phyloP scores from a whole-genome alignment of 2,329 filamentous ascomycete species.

The Sporothrix globosa region DNA sequence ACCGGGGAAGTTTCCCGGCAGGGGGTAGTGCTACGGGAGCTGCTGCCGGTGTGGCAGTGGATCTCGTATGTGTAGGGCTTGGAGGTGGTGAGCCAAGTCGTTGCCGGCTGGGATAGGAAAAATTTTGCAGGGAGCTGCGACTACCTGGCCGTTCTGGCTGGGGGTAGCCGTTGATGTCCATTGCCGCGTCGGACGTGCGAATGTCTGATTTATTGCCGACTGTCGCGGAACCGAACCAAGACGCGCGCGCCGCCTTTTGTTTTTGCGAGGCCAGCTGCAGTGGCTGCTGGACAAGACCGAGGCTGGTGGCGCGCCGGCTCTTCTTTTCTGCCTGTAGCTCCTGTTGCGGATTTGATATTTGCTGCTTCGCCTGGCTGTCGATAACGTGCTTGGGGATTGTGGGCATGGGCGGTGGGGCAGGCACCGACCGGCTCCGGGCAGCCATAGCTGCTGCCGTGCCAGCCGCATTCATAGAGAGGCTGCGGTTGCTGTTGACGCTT shows the following conservation, averaged over 20 bases:
- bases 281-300: slow-evolving; percentile 40
- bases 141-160: slow-evolving; percentile 48
- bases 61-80: slow-evolving; percentile 24
- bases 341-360: not conserved
- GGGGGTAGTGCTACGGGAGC: slow-evolving; percentile 30
- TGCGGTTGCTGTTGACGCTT: slow-evolving; percentile 12
- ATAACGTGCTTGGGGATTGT: slow-evolving; percentile 61
- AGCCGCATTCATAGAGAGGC: slow-evolving; percentile 21
- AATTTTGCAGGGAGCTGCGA: slow-evolving; percentile 58
- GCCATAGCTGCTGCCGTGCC: slow-evolving; percentile 29
- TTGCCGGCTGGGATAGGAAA: slow-evolving; percentile 58
- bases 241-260: slow-evolving; percentile 46
- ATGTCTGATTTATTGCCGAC: slow-evolving; percentile 51
- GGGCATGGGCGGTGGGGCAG: slow-evolving; percentile 66
- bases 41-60: not conserved
- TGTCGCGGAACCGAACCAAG: slow-evolving; percentile 55
- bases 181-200: slow-evolving; percentile 50
- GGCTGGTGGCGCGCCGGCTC: not conserved
- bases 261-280: slow-evolving; percentile 60
- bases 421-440: slow-evolving; percentile 53
- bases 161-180: slow-evolving; percentile 38
- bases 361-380: slow-evolving; percentile 9
- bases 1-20: slow-evolving; percentile 10
- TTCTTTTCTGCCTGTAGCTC: slow-evolving; percentile 17
- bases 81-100: slow-evolving; percentile 48